Evolutionary conservation across 495 filamentous ascomycete species (phyloP).

Genomic region (Annulohypoxylon nitens): DNA sequence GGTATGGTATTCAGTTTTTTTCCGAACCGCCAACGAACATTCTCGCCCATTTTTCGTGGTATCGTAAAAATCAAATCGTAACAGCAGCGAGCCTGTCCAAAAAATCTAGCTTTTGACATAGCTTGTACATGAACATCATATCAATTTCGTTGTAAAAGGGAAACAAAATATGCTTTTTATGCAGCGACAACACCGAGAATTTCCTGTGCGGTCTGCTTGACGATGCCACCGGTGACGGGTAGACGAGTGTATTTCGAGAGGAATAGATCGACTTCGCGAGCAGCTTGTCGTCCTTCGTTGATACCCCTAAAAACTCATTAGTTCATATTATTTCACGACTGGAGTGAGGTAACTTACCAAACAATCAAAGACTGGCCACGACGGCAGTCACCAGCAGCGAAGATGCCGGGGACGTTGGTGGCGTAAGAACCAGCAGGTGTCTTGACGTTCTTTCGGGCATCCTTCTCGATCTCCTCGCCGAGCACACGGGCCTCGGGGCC

Average conservation of each 20-base stretch:
- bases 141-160: constrained; percentile 12
- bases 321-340: constrained; percentile 15
- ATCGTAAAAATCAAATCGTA: constrained; percentile 38
- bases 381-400: constrained; percentile 96
- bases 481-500: constrained; percentile 93
- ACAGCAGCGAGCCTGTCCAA: constrained; percentile 41
- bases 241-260: constrained; percentile 85
- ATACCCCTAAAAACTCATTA: constrained; percentile 80
- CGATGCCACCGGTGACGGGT: constrained; percentile 94
- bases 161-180: constrained; percentile 1
- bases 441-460: constrained; percentile 97
- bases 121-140: constrained; percentile 32
- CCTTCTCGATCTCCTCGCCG: constrained; percentile 89
- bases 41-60: constrained; percentile 38
- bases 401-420: constrained; percentile 90
- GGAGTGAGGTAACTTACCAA: constrained; percentile 73
- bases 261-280: constrained; percentile 93
- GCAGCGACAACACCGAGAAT: constrained; percentile 58
- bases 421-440: constrained; percentile 89
- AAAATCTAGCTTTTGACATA: constrained; percentile 44
- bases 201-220: constrained; percentile 83
- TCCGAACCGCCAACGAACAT: constrained; percentile 21
- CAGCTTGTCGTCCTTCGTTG: constrained; percentile 95
- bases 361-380: constrained; percentile 98
- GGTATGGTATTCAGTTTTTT: constrained; percentile 18